These are phyloP conservation scores for Neohortaea acidophila DNA, from an alignment of 495 filamentous ascomycete genomes.

Conservation along the genomic window DNA sequence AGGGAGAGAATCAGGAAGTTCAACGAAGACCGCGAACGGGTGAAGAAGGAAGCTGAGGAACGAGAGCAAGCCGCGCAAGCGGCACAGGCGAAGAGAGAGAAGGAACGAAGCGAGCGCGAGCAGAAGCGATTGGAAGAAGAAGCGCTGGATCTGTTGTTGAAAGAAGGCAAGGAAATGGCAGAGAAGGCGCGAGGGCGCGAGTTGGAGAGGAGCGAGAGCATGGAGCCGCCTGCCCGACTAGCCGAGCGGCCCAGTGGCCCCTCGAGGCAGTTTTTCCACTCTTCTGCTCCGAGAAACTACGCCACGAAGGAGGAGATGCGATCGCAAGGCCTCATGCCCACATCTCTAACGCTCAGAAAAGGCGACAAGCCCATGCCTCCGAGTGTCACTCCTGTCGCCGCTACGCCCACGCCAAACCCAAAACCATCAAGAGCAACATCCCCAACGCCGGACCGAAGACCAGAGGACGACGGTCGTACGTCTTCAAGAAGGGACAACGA, in stretches of 20 bases:
- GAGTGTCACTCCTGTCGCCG: conserved; percentile 1
- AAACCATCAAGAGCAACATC: conserved; percentile 6
- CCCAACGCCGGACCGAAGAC: conserved; percentile 6
- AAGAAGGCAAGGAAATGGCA: conserved; percentile 45
- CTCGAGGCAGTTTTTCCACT: too few relatives aligned
- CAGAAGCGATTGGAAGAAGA: conserved; percentile 28
- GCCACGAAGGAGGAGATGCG: conserved; percentile 23
- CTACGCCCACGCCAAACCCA: not conserved
- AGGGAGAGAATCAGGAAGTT: conserved; percentile 15
- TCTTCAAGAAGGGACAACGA: conserved; percentile 1
- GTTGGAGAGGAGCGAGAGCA: conserved; percentile 35
- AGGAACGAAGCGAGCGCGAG: conserved; percentile 16
- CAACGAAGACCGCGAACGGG: conserved; percentile 19
- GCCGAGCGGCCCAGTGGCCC: too few relatives aligned
- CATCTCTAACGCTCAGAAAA: conserved; percentile 14
- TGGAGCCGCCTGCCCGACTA: conserved; percentile 30
- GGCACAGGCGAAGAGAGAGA: conserved; percentile 8
- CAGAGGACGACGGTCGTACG: conserved; percentile 23
- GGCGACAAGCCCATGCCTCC: conserved; percentile 9
- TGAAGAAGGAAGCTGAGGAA: conserved; percentile 18
- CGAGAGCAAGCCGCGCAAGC: conserved; percentile 8
- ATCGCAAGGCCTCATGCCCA: conserved; percentile 18
- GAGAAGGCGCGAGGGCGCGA: conserved; percentile 45
- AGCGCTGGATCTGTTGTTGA: conserved; percentile 23
- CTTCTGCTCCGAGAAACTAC: conserved; percentile 22